These are phyloP conservation scores for Spinellus fusiger DNA, from an alignment of 192 early-diverging fungal genomes.

Conservation along the genomic window DNA sequence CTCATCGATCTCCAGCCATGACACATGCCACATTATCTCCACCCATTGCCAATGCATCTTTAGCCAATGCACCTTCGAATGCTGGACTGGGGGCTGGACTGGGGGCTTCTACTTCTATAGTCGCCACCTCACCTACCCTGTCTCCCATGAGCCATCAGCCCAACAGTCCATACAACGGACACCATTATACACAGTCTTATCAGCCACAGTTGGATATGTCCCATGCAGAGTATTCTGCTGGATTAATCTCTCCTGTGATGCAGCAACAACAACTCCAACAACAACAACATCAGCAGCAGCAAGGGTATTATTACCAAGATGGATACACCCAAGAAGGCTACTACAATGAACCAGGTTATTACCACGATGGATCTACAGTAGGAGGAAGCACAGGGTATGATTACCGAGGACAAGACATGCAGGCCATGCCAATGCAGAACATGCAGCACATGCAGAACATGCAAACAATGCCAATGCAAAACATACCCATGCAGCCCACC, in stretches of 20 bases:
- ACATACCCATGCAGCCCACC: background rate
- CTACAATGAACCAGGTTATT: slow-evolving; percentile 20
- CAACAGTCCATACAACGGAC: background rate
- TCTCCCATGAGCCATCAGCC: background rate
- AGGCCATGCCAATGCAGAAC: background rate
- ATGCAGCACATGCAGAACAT: background rate
- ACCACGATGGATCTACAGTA: slow-evolving; percentile 9
- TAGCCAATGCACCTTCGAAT: too few relatives aligned
- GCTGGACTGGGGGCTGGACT: too few relatives aligned
- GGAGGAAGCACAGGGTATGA: background rate
- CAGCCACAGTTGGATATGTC: slow-evolving; percentile 8
- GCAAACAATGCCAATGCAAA: background rate
- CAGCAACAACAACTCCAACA: slow-evolving; percentile 2
- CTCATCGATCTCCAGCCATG: slow-evolving; percentile 21
- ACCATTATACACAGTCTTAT: background rate
- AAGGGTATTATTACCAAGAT: slow-evolving; percentile 4
- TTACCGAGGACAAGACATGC: background rate
- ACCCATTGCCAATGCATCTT: background rate
- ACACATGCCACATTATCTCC: background rate
- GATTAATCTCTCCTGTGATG: too few relatives aligned
- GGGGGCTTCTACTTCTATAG: background rate
- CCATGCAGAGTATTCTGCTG: background rate
- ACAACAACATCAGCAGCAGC: slow-evolving; percentile 7
- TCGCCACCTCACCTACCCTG: background rate
- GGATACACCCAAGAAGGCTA: slow-evolving; percentile 5